Evolutionary conservation across 495 filamentous ascomycete species (phyloP), one percentile per base, ranked within the genome.

Genomic region (Xylaria grammica): DNA sequence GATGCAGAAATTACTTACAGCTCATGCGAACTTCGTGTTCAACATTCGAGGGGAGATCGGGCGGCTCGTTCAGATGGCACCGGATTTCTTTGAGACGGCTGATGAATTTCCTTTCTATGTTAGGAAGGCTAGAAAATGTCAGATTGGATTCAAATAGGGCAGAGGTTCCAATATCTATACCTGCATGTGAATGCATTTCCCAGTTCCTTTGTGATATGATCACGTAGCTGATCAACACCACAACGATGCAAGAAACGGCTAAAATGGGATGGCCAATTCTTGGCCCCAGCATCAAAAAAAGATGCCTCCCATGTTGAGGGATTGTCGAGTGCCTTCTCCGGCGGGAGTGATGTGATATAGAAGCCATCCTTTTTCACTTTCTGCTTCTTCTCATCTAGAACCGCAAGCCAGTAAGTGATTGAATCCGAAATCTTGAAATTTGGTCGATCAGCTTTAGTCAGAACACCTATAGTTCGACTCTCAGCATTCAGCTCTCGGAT

Each of bases 371-470:
- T 77, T 0, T 87, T 88, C 0, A 89, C 79, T 0, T 48, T 29
- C 63, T 89, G 87, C 7, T 69, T 67, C n/a, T 73, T 36, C 6
- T 86, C 86, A 2, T 76, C 69, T 3, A 93, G 70, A 22, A 91
- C 86, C 0, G 79, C 70, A 0, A 80, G 58, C 83, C 87, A 90
- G 20, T 85, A 82, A 0, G 68, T 53, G 26, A 85, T 75, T 0
- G 75, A 78, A 0, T 53, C 38, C 1, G 83, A 81, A 0, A 89
- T 27, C 10, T 44, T 48, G 27, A 55, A 55, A 27, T 63, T 11
- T 1, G 24, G 65, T 0, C 85, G 77, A 65, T 95, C 91, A 0
- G 91, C 90, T 68, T 92, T 95, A 0, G 91, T 94, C n/a, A 93
- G 75, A 0, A 92, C 87, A 0, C 91, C 91, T 24, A 93, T 75